Conservation (phyloP, 192 early-diverging fungal species). For the Entomortierella chlamydospora region DNA sequence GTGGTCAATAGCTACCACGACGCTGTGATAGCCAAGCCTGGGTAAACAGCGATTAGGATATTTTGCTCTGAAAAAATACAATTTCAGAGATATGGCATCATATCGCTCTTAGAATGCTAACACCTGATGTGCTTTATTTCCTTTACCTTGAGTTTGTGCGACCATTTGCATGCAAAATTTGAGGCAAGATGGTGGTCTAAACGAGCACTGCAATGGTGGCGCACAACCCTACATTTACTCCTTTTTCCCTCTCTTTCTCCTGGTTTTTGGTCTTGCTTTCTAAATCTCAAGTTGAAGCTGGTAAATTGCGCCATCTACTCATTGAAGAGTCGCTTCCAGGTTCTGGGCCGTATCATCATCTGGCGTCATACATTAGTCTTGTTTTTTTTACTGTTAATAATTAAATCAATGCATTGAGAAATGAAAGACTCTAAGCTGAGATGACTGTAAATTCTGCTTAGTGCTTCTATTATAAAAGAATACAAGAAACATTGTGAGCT, state of each 20-base stretch:
- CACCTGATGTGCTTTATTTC: conserved; percentile 1
- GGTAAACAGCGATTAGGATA: no score
- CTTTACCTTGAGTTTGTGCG: background rate
- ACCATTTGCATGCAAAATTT: background rate
- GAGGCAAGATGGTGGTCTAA: background rate
- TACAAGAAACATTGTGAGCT: no score
- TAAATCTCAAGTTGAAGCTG: background rate
- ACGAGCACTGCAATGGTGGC: background rate
- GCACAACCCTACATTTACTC: background rate
- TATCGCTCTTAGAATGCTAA: conserved; percentile 27
- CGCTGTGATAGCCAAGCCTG: no score
- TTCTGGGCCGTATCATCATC: conserved; percentile 39
- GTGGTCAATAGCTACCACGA: no score
- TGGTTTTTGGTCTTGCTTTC: no score
- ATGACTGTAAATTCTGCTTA: no score
- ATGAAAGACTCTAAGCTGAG: background rate
- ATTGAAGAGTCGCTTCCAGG: background rate
- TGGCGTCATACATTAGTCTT: conserved; percentile 31
- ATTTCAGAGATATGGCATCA: conserved; percentile 49
- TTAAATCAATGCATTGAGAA: background rate
- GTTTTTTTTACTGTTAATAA: background rate
- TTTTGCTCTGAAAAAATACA: background rate
- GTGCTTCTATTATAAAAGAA: no score
- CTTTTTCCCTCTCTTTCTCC: background rate
- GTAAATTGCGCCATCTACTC: conserved; percentile 13